These are phyloP conservation scores for Fusarium globosum DNA, from an alignment of 2,329 filamentous ascomycete genomes.

Conservation along the genomic window DNA sequence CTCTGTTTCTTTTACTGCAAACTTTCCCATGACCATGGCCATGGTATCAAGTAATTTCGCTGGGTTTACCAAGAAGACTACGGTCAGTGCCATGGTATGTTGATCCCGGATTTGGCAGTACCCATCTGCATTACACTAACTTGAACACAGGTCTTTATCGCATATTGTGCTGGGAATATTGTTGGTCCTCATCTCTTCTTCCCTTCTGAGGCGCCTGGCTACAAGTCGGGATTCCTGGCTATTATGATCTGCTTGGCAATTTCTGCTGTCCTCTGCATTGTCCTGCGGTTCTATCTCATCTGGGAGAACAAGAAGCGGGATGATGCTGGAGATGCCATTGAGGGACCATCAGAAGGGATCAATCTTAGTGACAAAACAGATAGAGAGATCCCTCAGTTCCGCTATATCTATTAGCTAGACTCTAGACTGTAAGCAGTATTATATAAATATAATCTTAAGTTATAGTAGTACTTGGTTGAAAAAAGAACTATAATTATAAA, in stretches of 20 bases:
- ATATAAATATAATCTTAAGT: no score
- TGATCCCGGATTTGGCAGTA: fast-evolving
- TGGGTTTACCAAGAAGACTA: neutral
- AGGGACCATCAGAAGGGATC: neutral
- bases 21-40: neutral
- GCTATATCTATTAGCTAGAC: neutral
- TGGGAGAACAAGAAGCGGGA: neutral
- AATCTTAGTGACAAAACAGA: neutral
- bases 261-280: neutral
- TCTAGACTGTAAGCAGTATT: fast-evolving
- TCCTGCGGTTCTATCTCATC: neutral
- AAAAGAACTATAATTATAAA: no score
- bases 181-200: neutral
- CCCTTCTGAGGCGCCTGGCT: neutral
- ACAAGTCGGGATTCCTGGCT: neutral
- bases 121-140: neutral
- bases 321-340: neutral
- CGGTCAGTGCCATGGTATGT: neutral
- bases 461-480: no score
- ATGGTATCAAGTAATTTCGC: neutral
- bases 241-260: neutral
- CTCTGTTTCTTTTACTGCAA: neutral
- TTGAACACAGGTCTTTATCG: neutral
- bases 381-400: neutral
- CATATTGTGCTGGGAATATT: neutral